Evolutionary conservation across 768 basidiomycete genomes (phyloP), one percentile per base, ranked within the genome.

Genomic region (Harrya chromipes): DNA sequence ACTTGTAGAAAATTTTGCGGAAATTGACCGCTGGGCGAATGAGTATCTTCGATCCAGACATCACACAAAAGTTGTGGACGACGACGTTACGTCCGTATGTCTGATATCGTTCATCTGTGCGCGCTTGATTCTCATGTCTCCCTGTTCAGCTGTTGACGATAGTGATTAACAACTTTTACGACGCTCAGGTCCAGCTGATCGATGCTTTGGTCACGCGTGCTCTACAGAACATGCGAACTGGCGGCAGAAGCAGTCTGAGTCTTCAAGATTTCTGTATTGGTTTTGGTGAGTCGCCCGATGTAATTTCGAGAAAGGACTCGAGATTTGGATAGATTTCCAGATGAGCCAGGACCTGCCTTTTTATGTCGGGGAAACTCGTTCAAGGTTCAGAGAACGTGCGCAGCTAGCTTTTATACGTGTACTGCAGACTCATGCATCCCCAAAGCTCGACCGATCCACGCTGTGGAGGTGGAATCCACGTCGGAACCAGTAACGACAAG

Each of bases 321-420:
- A 6, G 14, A 19, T 17, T 43, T 26, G 20, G 36, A 37, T 21
- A 67, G 65, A 67, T 36, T 63, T 67, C 31, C 49, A 24, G 26
- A 67, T 67, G 60, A 69, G 62, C 47, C 65, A 69, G 13, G 60
- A 67, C 19, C 24, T 67, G 14, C 65, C 67, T 10, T 67, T 67
- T 46, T 52, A 48, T 27, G 65, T 57, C 1, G 29, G 29, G 10
- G 58, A 69, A 20, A 55, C 65, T 20, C 52, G 55, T 40, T 62
- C 58, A 21, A 60, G 29, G 33, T 52, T 67, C 31, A 55, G 65
- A 47, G 37, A 67, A 55, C 53, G 65, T 69, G 45, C 23, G 64
- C 12, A 12, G n/a, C 33, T 17, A 37, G 27, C 12, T 39, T 41
- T 37, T 16, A n/a, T 34, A 13, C 39, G 21, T 40, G 16, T 2